Evolutionary conservation across 495 filamentous ascomycete genomes (phyloP), one percentile per base, ranked within the genome.

Genomic region (Neurospora sp.): DNA sequence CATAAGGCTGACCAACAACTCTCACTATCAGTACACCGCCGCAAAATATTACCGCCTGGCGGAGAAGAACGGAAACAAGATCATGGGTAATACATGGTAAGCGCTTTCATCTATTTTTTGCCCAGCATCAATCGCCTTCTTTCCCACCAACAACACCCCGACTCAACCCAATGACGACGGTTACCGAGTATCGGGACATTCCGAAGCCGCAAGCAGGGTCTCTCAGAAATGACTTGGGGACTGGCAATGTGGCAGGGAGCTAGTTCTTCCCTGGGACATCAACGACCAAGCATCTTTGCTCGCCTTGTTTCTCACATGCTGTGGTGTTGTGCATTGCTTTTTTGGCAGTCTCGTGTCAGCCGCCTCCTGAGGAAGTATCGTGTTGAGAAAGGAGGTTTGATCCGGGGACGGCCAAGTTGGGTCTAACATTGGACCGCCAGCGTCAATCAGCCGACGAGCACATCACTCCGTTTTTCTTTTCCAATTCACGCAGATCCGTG

Each of bases 11-110:
- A 84, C 81, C 69, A 72, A 70, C 71, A 48, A 73, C 75, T 71
- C 70, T 71, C 72, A 76, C 72, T 46, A 76, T 79, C 84, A 96
- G 93, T 94, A 88, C 82, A 89, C 88, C 80, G 91, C 94, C 68
- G 96, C 96, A 73, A 92, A 91, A 85, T 98, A 97, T 84, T 94
- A 97, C 81, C 93, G 95, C 75, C 87, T 94, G 75, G 96, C 96
- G 44, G 96, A 99, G 84, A 82, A 92, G 78, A 91, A 90, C 76
- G 96, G 96, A 46, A 91, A 88, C 80, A 97, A 97, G 84, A 93
- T 89, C 59, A 84, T 98, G 73, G 96, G 96, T 40, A 99, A 98
- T 83, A 93, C 93, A 70, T 99, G 96, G 96, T 98, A 91, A 84
- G 93, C 69, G 18, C 70, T 70, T n/a, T 70, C 35, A 68, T 69